Conservation (phyloP, 768 basidiomycete species). For the Macrolepiota albuminosa region DNA sequence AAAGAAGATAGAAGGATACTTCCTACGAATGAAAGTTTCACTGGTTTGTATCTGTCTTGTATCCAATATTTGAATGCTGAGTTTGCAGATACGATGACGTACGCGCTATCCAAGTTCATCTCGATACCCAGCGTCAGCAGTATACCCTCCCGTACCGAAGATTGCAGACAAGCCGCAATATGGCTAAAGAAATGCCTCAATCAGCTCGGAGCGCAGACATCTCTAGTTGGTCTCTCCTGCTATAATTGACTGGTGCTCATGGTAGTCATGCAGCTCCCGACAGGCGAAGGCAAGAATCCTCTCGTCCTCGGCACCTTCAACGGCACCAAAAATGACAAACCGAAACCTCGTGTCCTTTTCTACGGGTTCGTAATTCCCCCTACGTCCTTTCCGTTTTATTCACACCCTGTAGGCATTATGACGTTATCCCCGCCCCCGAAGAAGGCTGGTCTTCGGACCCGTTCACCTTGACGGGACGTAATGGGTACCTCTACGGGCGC, state of each 20-base stretch:
- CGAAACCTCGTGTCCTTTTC: constrained; percentile 76
- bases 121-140: constrained; percentile 85
- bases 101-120: constrained; percentile 80
- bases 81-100: constrained; percentile 62
- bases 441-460: constrained; percentile 83
- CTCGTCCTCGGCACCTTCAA: constrained; percentile 86
- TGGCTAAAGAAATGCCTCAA: constrained; percentile 86
- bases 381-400: not conserved
- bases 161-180: constrained; percentile 91
- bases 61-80: not conserved
- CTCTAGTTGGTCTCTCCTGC: constrained; percentile 46
- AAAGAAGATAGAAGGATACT: constrained; percentile 10
- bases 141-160: constrained; percentile 60
- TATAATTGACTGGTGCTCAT: not conserved
- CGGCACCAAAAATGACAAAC: constrained; percentile 53
- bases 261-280: constrained; percentile 53
- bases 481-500: constrained; percentile 88
- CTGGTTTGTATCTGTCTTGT: constrained; percentile 4
- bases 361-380: constrained; percentile 63
- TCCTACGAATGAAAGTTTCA: constrained; percentile 3
- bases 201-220: constrained; percentile 82
- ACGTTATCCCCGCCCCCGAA: constrained; percentile 81
- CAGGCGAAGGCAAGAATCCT: constrained; percentile 75
- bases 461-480: constrained; percentile 73
- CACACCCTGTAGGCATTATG: constrained; percentile 69